Base-by-base conservation (phyloP, 164 flowering plant genomes). In the Chloranthus sessilifolius region DNA sequence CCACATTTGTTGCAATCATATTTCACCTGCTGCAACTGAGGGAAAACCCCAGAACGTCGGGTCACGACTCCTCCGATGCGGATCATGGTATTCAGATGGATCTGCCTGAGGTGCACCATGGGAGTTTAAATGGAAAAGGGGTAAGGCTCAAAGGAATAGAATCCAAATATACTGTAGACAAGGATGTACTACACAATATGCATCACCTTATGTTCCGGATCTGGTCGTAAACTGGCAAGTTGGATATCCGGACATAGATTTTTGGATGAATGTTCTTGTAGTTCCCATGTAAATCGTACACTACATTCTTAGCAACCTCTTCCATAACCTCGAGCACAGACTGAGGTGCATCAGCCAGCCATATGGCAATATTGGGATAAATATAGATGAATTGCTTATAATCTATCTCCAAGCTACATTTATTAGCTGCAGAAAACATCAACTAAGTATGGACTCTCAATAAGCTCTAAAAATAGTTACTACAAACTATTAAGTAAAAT, bases 301-400 rank as follows among this genome's bases (percentile, higher is more conserved):
- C 95, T 41, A 88, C 87, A 33, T 75, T 82, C 59, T 76, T 73
- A 23, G 97, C 89, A 52, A 86, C 95, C 40, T 92, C 97, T 69
- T 92, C 99, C 99, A 92, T 88, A 50, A 88, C 95, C 73, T 88
- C 99, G 29, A 88, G 77, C 37, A 88, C 95, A 20, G 99, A 73
- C 36, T 85, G 96, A 0, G 99, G 99, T 27, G 99, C 97, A 84
- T 92, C 99, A 56, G 95, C 99, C 50, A 92, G 76, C 99, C 99
- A 92, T 47, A 92, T 92, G n/a, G 99, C 99, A 70, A 92, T 88
- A 63, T 89, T 92, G 19, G 97, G 99, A 67, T 84, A 95, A 30
- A 77, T 58, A 67, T 71, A 78, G 53, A 86, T 92, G 62, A 92
- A 92, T 33, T 92, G 89, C 40, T 80, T 92, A 72, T 86, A 92